These are phyloP conservation scores for Talaromyces adpressus DNA, from an alignment of 495 filamentous ascomycete species.

Conservation along the genomic window DNA sequence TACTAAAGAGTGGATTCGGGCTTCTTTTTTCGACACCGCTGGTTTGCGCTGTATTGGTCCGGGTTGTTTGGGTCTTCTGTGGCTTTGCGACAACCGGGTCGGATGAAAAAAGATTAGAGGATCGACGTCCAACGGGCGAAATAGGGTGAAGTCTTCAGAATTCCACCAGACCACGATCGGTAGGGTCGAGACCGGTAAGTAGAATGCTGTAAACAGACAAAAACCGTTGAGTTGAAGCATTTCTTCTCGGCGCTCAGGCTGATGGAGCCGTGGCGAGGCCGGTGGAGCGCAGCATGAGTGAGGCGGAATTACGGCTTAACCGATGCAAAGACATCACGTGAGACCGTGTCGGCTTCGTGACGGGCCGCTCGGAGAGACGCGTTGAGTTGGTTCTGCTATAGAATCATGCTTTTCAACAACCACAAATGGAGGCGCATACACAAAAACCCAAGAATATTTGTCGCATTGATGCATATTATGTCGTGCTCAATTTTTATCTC, in stretches of 20 bases:
- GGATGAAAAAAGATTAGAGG: neutral
- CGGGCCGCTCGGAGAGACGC: constrained; percentile 4
- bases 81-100: constrained; percentile 5
- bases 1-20: constrained; percentile 8
- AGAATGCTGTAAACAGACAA: neutral
- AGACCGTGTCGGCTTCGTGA: constrained; percentile 5
- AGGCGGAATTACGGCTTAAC: neutral
- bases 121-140: neutral
- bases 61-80: neutral
- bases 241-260: neutral
- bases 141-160: neutral
- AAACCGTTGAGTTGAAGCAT: neutral
- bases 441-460: neutral
- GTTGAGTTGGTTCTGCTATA: neutral
- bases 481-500: neutral
- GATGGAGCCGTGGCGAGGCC: neutral
- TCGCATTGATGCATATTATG: neutral
- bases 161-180: too few species aligned
- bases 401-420: neutral
- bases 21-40: constrained; percentile 7
- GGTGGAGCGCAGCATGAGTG: neutral
- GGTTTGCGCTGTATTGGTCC: constrained; percentile 1
- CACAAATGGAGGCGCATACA: neutral
- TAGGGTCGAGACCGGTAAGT: neutral
- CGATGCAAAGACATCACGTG: constrained; percentile 1